phyloP scores from a whole-genome alignment of 129 eudicot genomes.

The Ambrosia trifida region DNA sequence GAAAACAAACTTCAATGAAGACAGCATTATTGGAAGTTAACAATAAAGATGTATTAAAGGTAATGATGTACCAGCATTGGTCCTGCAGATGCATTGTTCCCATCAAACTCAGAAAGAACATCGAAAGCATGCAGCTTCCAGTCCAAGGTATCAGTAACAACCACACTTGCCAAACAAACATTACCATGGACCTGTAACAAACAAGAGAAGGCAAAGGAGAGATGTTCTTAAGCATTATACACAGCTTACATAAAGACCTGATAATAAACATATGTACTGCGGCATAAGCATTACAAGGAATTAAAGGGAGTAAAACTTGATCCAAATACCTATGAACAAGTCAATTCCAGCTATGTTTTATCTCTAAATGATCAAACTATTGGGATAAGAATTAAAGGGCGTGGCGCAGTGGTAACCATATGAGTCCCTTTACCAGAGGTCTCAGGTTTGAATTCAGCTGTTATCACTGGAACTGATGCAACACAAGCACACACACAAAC shows the following conservation, averaged over 20 bases:
- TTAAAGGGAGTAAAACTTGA: background rate
- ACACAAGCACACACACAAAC: too few species aligned
- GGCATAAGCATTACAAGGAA: background rate
- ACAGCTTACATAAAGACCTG: slow-evolving; percentile 6
- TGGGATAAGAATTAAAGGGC: background rate
- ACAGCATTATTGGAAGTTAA: background rate
- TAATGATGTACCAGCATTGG: slow-evolving; percentile 79
- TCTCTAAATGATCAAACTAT: background rate
- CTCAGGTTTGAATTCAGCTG: too few species aligned
- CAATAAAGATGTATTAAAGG: slow-evolving; percentile 3
- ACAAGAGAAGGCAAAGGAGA: slow-evolving; percentile 5
- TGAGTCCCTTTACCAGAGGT: too few species aligned
- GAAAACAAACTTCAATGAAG: slow-evolving; percentile 9
- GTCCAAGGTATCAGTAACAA: slow-evolving; percentile 91
- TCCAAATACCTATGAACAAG: background rate
- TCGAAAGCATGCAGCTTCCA: slow-evolving; percentile 99
- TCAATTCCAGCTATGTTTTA: background rate
- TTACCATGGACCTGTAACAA: slow-evolving; percentile 83
- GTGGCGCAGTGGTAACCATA: too few species aligned
- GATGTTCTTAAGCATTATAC: slow-evolving; percentile 16
- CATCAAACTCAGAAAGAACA: slow-evolving; percentile 90
- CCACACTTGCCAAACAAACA: slow-evolving; percentile 97
- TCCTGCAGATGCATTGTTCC: slow-evolving; percentile 70
- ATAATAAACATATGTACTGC: slow-evolving; percentile 4
- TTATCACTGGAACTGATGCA: too few species aligned